phyloP scores from a whole-genome alignment of 495 filamentous ascomycete genomes.

The Extremus antarcticus region DNA sequence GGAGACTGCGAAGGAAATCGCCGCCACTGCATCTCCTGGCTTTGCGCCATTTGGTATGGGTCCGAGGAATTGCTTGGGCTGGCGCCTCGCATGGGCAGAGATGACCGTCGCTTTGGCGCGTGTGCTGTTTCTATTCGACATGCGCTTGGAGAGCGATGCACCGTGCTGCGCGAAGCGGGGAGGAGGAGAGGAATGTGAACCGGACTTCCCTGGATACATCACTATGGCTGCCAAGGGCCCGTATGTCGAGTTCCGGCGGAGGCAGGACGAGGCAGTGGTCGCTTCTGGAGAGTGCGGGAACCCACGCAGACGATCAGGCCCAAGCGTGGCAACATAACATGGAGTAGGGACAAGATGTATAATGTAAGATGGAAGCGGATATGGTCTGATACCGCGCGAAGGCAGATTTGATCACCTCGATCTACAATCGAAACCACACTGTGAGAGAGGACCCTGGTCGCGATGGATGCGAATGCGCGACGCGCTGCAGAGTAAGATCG shows the following conservation, averaged over 20 bases:
- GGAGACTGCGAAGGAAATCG: neutral
- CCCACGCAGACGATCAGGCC: no score
- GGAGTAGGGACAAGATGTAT: no score
- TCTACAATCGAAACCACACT: no score
- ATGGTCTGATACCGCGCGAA: no score
- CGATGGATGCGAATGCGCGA: no score
- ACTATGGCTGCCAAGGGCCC: neutral
- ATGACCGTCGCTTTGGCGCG: neutral
- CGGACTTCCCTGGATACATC: neutral
- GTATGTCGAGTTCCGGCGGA: neutral
- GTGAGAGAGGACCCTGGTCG: no score
- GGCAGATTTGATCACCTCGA: no score
- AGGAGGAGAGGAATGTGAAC: neutral
- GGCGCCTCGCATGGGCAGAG: neutral
- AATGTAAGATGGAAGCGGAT: no score
- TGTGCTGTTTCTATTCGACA: neutral
- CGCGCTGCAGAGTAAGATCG: no score
- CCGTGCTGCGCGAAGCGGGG: neutral
- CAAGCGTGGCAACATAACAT: no score
- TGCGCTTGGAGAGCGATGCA: neutral
- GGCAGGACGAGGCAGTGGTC: no score
- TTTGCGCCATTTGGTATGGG: neutral
- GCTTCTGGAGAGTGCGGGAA: no score
- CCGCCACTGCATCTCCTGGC: neutral
- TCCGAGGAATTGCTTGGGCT: neutral